Percentiles rank a stretch among this genome's conserved stretches.
Conservation (phyloP, 2,329 filamentous ascomycete species). For the Diaporthe velutina region DNA sequence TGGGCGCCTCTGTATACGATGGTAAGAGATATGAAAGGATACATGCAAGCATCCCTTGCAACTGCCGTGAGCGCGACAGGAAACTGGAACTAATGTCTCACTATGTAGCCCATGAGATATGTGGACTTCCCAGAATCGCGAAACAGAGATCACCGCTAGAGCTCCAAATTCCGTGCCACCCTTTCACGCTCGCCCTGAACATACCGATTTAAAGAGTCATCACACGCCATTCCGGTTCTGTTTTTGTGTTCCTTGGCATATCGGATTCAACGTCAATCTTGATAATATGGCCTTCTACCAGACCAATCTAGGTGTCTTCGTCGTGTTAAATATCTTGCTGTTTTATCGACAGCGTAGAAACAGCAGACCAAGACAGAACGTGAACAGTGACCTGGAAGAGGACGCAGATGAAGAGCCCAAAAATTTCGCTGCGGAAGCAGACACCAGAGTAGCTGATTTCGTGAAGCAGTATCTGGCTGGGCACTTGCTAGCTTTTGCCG, state of each 20-base stretch:
- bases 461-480: constrained; percentile 5
- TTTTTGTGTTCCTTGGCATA: no score
- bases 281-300: not conserved
- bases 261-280: not conserved
- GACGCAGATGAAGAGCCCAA: not conserved
- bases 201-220: not conserved
- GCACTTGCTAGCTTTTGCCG: constrained; percentile 46
- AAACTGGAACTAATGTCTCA: not conserved
- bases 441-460: constrained; percentile 41
- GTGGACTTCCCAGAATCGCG: not conserved
- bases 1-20: not conserved
- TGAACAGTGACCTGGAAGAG: not conserved
- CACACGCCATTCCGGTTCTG: not conserved
- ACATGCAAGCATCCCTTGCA: not conserved
- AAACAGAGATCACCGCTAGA: not conserved
- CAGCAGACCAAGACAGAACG: not conserved
- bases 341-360: not conserved
- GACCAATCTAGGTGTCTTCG: not conserved
- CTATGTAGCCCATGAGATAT: not conserved
- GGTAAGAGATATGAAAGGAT: not conserved
- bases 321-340: not conserved
- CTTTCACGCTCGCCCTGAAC: no score
- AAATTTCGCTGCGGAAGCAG: not conserved
- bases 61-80: not conserved
- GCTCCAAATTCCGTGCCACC: not conserved